Conservation (phyloP, 164 flowering plant species). For the Tetracentron sinense region DNA sequence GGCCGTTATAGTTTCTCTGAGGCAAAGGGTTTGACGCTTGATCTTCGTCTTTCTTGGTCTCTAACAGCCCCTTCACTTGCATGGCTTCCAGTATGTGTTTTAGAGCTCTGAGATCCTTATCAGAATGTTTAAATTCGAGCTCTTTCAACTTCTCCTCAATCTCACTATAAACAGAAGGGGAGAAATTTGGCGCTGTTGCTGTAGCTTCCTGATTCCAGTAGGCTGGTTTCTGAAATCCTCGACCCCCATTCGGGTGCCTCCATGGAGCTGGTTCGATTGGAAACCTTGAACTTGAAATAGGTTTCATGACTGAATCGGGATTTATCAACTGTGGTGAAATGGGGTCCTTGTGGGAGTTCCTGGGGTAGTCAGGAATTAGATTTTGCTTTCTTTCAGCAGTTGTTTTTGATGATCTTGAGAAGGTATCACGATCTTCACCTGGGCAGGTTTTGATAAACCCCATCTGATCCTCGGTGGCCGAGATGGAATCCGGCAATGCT, state of each 20-base stretch:
- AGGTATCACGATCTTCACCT: slow-evolving; percentile 20
- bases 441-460: slow-evolving; percentile 13
- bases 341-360: slow-evolving; percentile 28
- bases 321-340: slow-evolving; percentile 27
- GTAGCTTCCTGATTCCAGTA: slow-evolving; percentile 24
- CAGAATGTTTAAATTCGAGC: slow-evolving; percentile 67
- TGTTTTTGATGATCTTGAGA: slow-evolving; percentile 32
- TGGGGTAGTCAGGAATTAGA: slow-evolving; percentile 31
- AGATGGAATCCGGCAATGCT: slow-evolving; percentile 37
- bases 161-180: slow-evolving; percentile 65
- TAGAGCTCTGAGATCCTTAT: slow-evolving; percentile 95
- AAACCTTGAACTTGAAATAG: slow-evolving; percentile 38
- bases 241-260: slow-evolving; percentile 46
- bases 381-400: slow-evolving; percentile 25
- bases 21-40: slow-evolving; percentile 21
- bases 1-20: slow-evolving; percentile 27
- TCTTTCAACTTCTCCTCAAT: slow-evolving; percentile 81
- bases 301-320: slow-evolving; percentile 35
- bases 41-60: slow-evolving; percentile 31
- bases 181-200: slow-evolving; percentile 23
- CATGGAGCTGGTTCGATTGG: slow-evolving; percentile 79
- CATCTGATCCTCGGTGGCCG: slow-evolving; percentile 19
- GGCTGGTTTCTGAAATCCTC: slow-evolving; percentile 25
- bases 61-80: slow-evolving; percentile 49
- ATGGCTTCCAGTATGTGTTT: slow-evolving; percentile 89